Evolutionary conservation across 352 stramenopile genomes (phyloP).

Genomic region (Aphanomyces euteiches): DNA sequence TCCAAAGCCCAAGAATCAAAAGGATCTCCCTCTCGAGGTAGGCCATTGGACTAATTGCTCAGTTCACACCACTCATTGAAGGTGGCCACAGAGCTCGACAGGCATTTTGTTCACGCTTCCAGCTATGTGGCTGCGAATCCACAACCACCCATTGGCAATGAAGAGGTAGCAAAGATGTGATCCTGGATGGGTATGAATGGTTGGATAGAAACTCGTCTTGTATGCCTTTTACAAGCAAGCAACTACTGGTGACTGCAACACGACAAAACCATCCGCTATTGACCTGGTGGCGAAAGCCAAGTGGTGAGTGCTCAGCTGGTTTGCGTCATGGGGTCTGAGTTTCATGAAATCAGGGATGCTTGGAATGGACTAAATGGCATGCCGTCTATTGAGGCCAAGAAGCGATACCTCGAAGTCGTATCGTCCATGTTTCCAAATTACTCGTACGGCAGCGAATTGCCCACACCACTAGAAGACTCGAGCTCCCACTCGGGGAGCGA

Average conservation of each 20-base stretch:
- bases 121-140: constrained; percentile 5
- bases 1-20: background rate
- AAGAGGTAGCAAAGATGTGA: constrained; percentile 1
- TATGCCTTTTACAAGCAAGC: constrained; percentile 85
- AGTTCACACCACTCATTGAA: background rate
- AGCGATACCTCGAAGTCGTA: constrained; percentile 66
- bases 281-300: constrained; percentile 68
- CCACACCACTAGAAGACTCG: background rate
- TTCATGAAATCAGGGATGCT: constrained; percentile 45
- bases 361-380: constrained; percentile 62
- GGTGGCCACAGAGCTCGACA: constrained; percentile 8
- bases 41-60: background rate
- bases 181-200: background rate
- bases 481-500: constrained; percentile 16
- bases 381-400: constrained; percentile 48
- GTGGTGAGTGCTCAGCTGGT: constrained; percentile 41
- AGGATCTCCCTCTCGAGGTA: background rate
- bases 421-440: constrained; percentile 70
- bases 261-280: constrained; percentile 54
- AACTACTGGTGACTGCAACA: constrained; percentile 49
- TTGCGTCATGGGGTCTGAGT: background rate
- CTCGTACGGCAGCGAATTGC: constrained; percentile 22
- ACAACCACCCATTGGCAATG: constrained; percentile 14
- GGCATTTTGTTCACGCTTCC: constrained; percentile 25
- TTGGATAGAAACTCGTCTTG: constrained; percentile 33